phyloP scores from a whole-genome alignment of 176 grass and related monocot species.

The Carex scoparia region DNA sequence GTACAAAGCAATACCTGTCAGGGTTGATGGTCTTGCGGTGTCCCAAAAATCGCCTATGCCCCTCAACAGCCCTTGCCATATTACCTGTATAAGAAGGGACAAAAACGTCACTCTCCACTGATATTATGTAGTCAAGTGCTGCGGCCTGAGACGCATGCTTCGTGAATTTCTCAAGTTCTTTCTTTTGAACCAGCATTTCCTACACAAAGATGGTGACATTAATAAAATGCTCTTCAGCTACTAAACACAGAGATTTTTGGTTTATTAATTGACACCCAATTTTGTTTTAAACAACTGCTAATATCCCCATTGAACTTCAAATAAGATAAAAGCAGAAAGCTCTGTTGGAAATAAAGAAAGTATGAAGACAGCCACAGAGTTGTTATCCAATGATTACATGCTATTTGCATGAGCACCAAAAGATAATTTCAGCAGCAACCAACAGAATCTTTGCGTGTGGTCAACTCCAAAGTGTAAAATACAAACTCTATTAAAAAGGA shows the following conservation, averaged over 20 bases:
- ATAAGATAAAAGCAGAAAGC: background rate
- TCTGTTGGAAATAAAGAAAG: background rate
- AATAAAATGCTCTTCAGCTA: background rate
- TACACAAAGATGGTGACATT: slow-evolving; percentile 30
- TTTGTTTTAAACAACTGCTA: background rate
- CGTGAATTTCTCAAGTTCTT: slow-evolving; percentile 58
- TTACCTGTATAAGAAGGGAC: slow-evolving; percentile 77
- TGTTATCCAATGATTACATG: background rate
- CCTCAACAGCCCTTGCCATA: slow-evolving; percentile 97
- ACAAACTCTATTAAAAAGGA: background rate
- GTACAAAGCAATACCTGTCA: slow-evolving; percentile 48
- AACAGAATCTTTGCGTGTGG: background rate
- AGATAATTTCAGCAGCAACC: background rate
- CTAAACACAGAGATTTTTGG: background rate
- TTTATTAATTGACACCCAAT: background rate
- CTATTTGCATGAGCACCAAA: background rate
- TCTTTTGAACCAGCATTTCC: slow-evolving; percentile 61
- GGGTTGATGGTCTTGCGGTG: slow-evolving; percentile 81
- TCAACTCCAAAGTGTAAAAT: background rate
- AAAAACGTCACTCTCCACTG: slow-evolving; percentile 93
- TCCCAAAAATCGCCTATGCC: slow-evolving; percentile 78
- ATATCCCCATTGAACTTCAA: background rate
- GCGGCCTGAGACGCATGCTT: slow-evolving; percentile 76
- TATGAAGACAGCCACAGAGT: background rate
- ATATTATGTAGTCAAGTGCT: slow-evolving; percentile 91